Evolutionary conservation across 805 yeast genomes (phyloP).

Genomic region (Saccharomyces kudriavzevii): DNA sequence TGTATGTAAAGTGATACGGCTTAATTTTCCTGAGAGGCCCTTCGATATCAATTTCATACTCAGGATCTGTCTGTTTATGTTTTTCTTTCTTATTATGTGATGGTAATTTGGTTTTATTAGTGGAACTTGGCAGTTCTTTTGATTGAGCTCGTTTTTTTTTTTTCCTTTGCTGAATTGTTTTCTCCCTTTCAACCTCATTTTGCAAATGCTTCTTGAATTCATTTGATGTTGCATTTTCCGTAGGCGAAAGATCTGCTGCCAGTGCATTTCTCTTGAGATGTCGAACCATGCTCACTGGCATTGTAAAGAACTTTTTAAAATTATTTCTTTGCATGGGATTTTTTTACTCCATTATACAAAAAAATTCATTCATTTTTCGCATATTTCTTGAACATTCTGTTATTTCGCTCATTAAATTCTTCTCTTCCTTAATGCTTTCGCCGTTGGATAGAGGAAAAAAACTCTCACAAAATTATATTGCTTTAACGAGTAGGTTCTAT

Average conservation of each 20-base stretch:
- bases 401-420: background rate
- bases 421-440: background rate
- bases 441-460: background rate
- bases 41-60: conserved; percentile 48
- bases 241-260: conserved; percentile 6
- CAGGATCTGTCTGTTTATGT: conserved; percentile 51
- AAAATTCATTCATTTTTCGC: background rate
- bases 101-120: background rate
- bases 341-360: background rate
- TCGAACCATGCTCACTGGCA: background rate
- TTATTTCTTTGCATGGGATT: background rate
- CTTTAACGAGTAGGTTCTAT: background rate
- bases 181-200: conserved; percentile 11
- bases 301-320: background rate
- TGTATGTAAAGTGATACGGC: conserved; percentile 82
- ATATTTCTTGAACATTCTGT: background rate
- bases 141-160: conserved; percentile 4
- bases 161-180: conserved; percentile 5
- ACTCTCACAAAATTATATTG: background rate
- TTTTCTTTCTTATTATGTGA: conserved; percentile 28
- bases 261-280: background rate
- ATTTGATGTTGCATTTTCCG: background rate
- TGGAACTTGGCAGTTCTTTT: conserved; percentile 1
- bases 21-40: conserved; percentile 61
- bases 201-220: conserved; percentile 10